Conservation (phyloP, 495 filamentous ascomycete species). For the Aspergillus panamensis region DNA sequence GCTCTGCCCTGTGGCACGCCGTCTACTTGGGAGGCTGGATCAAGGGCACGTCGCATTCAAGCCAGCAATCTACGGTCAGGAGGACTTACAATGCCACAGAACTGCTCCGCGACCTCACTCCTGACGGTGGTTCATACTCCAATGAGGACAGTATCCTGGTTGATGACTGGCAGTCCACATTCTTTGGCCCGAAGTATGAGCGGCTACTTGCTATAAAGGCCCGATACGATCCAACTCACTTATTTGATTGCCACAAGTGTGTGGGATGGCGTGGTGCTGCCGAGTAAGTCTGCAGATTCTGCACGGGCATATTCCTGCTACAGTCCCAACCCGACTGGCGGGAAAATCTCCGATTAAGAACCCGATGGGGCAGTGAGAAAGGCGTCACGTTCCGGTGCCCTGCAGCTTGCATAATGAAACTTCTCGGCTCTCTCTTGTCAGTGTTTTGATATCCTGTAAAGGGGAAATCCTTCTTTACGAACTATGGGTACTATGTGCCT, state of each 20-base stretch:
- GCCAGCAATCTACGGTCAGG: neutral
- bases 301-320: neutral
- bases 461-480: neutral
- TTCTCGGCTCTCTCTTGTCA: neutral
- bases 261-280: constrained; percentile 19
- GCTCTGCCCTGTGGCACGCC: constrained; percentile 23
- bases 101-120: constrained; percentile 20
- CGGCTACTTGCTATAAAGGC: constrained; percentile 45
- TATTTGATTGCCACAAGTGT: constrained; percentile 36
- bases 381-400: neutral
- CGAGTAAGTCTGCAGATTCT: neutral
- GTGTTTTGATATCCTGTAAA: neutral
- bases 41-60: neutral
- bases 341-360: neutral
- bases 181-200: constrained; percentile 50
- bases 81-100: constrained; percentile 6
- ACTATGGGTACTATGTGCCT: neutral
- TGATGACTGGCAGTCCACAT: constrained; percentile 55
- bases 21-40: constrained; percentile 18
- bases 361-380: neutral
- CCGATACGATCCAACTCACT: constrained; percentile 48
- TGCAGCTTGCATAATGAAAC: neutral
- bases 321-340: neutral
- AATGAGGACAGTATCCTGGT: constrained; percentile 46
- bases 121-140: constrained; percentile 20